Conservation (phyloP, 2,329 filamentous ascomycete species). For the Hypoxylon sp. region DNA sequence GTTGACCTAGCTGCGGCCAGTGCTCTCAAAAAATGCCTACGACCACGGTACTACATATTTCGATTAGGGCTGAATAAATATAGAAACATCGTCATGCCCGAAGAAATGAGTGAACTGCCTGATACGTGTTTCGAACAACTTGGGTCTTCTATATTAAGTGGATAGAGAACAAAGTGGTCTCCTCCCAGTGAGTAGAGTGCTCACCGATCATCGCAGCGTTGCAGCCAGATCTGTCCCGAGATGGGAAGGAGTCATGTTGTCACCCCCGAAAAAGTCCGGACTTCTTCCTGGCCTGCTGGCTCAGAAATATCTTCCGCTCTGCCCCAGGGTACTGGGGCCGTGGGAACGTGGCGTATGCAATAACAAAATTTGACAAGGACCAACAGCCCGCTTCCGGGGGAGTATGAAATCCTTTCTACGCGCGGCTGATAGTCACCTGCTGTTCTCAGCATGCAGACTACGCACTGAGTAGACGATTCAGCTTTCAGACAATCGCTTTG, state of each 20-base stretch:
- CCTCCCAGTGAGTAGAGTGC: constrained; percentile 21
- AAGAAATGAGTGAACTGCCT: constrained; percentile 9
- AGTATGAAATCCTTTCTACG: constrained; percentile 32
- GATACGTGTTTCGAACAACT: constrained; percentile 26
- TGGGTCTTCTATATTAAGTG: constrained; percentile 20
- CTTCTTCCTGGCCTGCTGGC: constrained; percentile 2
- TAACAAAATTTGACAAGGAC: constrained; percentile 33
- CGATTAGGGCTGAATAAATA: constrained; percentile 18
- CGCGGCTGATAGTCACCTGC: constrained; percentile 35
- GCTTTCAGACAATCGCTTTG: constrained; percentile 13
- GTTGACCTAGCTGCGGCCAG: constrained; percentile 24
- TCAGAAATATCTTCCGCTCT: constrained; percentile 9
- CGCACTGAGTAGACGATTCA: constrained; percentile 15
- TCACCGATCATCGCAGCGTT: constrained; percentile 24
- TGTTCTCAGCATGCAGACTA: constrained; percentile 29
- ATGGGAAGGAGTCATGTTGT: constrained; percentile 26
- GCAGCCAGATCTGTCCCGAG: constrained; percentile 19
- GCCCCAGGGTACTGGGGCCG: constrained; percentile 12
- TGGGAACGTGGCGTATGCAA: constrained; percentile 39
- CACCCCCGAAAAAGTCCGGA: constrained; percentile 14
- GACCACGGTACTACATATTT: not conserved
- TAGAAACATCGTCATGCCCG: constrained; percentile 15
- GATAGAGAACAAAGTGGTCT: constrained; percentile 20
- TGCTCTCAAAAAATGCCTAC: not conserved
- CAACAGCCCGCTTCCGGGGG: constrained; percentile 24